Evolutionary conservation across 345 rosid genomes (phyloP).

Genomic region (Arabis hirsuta): DNA sequence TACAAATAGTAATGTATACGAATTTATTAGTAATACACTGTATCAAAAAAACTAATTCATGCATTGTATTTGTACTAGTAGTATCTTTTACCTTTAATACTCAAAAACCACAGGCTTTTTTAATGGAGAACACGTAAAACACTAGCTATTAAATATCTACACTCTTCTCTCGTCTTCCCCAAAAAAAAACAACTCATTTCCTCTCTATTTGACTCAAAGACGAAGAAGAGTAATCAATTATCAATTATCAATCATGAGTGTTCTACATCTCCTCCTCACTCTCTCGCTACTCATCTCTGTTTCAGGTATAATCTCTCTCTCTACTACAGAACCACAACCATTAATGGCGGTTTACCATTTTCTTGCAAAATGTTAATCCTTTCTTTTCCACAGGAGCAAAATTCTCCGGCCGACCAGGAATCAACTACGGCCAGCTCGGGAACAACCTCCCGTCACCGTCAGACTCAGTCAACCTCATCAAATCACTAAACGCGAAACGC

Average conservation of each 20-base stretch:
- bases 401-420: slow-evolving; percentile 60
- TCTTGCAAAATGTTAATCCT: neutral
- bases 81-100: neutral
- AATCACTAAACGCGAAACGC: slow-evolving; percentile 56
- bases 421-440: slow-evolving; percentile 84
- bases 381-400: slow-evolving; percentile 48
- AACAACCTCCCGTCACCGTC: slow-evolving; percentile 68
- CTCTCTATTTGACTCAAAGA: slow-evolving; percentile 10
- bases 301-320: slow-evolving; percentile 40
- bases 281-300: slow-evolving; percentile 46
- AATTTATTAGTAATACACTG: no score
- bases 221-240: slow-evolving; percentile 14
- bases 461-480: slow-evolving; percentile 53
- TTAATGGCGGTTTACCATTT: neutral
- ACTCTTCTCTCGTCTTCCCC: slow-evolving; percentile 26
- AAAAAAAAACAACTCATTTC: neutral
- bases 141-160: slow-evolving; percentile 31
- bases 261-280: slow-evolving; percentile 42
- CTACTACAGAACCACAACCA: neutral
- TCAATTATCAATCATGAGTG: slow-evolving; percentile 32
- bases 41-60: no score
- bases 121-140: slow-evolving; percentile 30
- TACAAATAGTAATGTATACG: neutral
- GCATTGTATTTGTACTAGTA: no score
- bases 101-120: neutral